Base-by-base conservation (phyloP, 805 yeast genomes). In the Pichia eremophila region DNA sequence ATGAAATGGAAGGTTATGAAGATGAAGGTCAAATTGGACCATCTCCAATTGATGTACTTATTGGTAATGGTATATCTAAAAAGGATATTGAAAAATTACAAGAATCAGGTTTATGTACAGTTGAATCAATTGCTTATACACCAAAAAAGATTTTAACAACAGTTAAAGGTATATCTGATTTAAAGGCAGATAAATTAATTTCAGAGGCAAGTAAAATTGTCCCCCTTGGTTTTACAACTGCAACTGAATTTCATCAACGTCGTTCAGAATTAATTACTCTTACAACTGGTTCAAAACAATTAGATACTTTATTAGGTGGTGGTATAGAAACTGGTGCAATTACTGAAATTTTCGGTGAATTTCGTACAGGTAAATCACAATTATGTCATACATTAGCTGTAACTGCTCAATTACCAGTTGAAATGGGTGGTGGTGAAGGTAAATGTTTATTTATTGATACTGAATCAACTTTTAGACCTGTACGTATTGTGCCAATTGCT, bases 371-470 rank as follows among this genome's bases (percentile, higher is more conserved):
- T 41, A 93, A 93, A 64, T 88, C 97, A 5, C 99, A 93, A 70
- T 69, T 93, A 42, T 93, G 99, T 66, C 99, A 93, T 63, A 93
- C 98, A 2, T 73, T 93, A 47, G 96, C 98, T 0, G 96, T 93
- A 8, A 91, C 97, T 2, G 91, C 98, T 64, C 99, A 91, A 66
- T 71, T 93, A 47, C 98, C 98, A 5, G 78, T 91, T 44, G 97
- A 90, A 61, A 83, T 85, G 84, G 97, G 97, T 39, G 99, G 99
- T 51, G 99, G 96, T 45, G 99, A 93, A 69, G 99, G 99, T 34
- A 89, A 93, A 66, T 91, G 97, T 65, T 71, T 93, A 47, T 93
- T 86, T 62, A 90, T 93, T 51, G 99, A 93, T 61, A 91, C 98
- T 0, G 99, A 91, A 63, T 96, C 97, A 18, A 93, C 99, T 2